Conservation (phyloP, 108 stramenopile genomes). For the Nannochloropsis salina region DNA sequence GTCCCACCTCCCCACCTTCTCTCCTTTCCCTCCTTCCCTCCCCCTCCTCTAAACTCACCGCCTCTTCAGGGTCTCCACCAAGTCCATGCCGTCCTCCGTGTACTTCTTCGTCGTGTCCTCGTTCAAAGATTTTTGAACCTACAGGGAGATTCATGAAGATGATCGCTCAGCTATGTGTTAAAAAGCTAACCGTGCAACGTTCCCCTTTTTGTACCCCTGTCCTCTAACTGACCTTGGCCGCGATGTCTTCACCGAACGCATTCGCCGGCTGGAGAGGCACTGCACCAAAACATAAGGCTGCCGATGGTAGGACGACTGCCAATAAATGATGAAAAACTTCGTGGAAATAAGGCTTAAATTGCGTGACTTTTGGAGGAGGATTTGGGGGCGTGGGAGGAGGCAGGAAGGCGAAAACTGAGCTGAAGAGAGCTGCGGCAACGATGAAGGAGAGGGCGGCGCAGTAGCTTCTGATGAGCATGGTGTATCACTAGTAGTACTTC, state of each 20-base stretch:
- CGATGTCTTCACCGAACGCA: background rate
- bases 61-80: background rate
- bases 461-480: background rate
- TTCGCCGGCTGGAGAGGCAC: background rate
- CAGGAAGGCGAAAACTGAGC: background rate
- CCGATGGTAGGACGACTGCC: background rate
- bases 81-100: slow-evolving; percentile 6
- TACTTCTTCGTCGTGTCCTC: slow-evolving; percentile 9
- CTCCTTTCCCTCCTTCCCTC: background rate
- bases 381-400: background rate
- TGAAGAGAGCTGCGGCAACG: background rate
- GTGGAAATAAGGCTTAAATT: background rate
- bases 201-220: background rate
- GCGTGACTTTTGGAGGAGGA: background rate
- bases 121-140: background rate
- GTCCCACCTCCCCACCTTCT: background rate
- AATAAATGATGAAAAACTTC: background rate
- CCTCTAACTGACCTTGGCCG: background rate
- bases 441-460: background rate
- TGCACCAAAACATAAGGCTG: slow-evolving; percentile 4
- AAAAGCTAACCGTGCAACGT: background rate
- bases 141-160: background rate
- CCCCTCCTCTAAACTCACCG: background rate
- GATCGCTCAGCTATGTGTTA: background rate
- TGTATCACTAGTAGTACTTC: background rate